These are phyloP conservation scores for Ocimum tenuiflorum DNA, from an alignment of 257 asterid genomes.

Conservation along the genomic window DNA sequence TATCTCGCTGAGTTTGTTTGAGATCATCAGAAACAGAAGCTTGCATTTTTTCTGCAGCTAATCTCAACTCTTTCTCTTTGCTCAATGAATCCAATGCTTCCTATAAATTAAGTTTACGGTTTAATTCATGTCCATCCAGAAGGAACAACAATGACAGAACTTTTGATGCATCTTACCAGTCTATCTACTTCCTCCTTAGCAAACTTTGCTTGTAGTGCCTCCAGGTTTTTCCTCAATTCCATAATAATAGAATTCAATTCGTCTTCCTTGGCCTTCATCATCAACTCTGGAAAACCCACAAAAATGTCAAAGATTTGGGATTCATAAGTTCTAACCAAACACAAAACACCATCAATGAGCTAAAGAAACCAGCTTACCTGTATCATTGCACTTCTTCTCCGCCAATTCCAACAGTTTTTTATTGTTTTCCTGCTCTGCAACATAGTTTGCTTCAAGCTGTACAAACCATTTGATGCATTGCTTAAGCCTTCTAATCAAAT, in stretches of 20 bases:
- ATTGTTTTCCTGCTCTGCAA: constrained; percentile 43
- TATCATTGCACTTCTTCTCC: constrained; percentile 54
- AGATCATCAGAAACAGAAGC: constrained; percentile 70
- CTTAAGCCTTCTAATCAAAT: constrained; percentile 61
- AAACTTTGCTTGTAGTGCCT: constrained; percentile 58
- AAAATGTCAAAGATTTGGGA: constrained; percentile 1
- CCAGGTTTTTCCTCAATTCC: constrained; percentile 64
- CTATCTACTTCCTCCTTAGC: constrained; percentile 65
- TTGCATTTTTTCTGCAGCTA: constrained; percentile 62
- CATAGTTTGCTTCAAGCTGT: constrained; percentile 60
- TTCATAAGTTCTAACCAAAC: neutral
- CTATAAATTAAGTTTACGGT: constrained; percentile 27
- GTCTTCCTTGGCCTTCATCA: constrained; percentile 73
- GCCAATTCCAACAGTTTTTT: constrained; percentile 54
- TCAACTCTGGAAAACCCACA: constrained; percentile 37
- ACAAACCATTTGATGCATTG: constrained; percentile 81
- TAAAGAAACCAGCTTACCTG: constrained; percentile 33
- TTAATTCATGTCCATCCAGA: constrained; percentile 5
- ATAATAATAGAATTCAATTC: constrained; percentile 63
- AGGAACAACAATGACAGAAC: neutral
- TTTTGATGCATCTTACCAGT: constrained; percentile 37
- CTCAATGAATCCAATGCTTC: constrained; percentile 63
- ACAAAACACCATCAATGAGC: neutral
- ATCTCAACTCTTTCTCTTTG: constrained; percentile 63
- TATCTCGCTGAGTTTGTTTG: constrained; percentile 58